Base-by-base conservation (phyloP, 1,139 yeast species). In the Taphrina pruni region DNA sequence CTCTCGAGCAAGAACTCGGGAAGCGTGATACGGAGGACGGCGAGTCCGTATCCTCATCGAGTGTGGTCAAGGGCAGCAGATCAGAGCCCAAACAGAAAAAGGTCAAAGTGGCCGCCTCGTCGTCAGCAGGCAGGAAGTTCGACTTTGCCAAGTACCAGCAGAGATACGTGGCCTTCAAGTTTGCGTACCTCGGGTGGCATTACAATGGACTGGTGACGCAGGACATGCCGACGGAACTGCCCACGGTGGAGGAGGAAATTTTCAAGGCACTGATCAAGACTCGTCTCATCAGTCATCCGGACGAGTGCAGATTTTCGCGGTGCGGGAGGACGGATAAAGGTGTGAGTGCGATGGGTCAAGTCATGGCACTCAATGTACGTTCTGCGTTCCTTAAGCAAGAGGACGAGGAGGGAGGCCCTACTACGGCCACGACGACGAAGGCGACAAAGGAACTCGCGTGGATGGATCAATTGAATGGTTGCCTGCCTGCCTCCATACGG, bases 251-350 rank as follows among this genome's bases (percentile, higher is more conserved):
- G 76, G 88, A 87, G 55, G 85, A 84, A 55, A 84, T 94, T 14
- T 78, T 94, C 65, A 84, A 87, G 62, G 97, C 97, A 0, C 78
- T 94, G 77, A 80, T 82, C 56, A 86, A 84, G 73, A 86, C 96
- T 50, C 86, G 84, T 73, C 79, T 95, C 71, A 86, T 95, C 51
- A 84, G 87, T 11, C 81, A 86, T 0, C 78, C 84, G 41, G 69
- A 70, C 14, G 71, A 70, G 48, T 86, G 89, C 69, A 81, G 84
- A 17, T 93, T 93, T 77, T 89, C 96, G 73, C 81, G 99, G 72
- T 95, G 99, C 79, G 99, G 99, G 0, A 82, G 99, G 75, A 94
- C 99, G 0, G 99, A 94, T 75, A 88, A 87, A 74, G 99, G 99
- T 14, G 99, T 94, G 6, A 90, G 97, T 79, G 99, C 99, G 0